Base-by-base conservation (phyloP, 768 basidiomycete genomes). In the Baorangia bicolor region DNA sequence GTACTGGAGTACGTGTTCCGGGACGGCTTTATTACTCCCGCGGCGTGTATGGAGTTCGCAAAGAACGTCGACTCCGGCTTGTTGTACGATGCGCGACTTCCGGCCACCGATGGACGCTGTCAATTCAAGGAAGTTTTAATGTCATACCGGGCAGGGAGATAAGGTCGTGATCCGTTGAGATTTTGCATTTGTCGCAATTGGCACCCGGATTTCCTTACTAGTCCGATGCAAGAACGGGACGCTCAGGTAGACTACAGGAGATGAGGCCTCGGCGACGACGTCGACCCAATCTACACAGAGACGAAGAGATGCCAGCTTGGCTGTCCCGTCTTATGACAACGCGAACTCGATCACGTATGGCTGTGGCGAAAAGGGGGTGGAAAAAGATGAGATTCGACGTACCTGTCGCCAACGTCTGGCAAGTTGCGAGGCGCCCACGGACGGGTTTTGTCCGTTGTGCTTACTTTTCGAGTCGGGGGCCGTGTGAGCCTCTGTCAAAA, bases 131-230 rank as follows among this genome's bases (percentile, higher is more conserved):
- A 25, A 63, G 53, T 49, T 11, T n/a, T 27, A 4, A 27, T 30
- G 55, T 51, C 58, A 54, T 56, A 51, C 48, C 21, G 21, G 61
- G 48, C 16, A 44, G 67, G 66, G 66, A 67, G 66, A 69, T 67
- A 67, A 67, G 66, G 66, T 64, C 66, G 54, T 61, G 67, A 67
- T 67, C 66, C 66, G 66, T 59, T 49, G 27, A 67, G 67, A 69
- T 69, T 59, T 27, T 45, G 53, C 4, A 11, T 43, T 33, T 27
- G 41, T 50, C 40, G 23, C 31, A 31, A n/a, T 28, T 14, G 42
- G 58, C 16, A 49, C n/a, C 1, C 1, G 25, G 20, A 12, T 56
- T 67, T 42, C 66, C 64, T 50, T 20, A 47, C 40, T 16, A 5
- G 45, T 30, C 16, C 3, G 7, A 28, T 10, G 52, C 28, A 38